Conservation (phyloP, 208 protist species). For the Leishmania major region DNA sequence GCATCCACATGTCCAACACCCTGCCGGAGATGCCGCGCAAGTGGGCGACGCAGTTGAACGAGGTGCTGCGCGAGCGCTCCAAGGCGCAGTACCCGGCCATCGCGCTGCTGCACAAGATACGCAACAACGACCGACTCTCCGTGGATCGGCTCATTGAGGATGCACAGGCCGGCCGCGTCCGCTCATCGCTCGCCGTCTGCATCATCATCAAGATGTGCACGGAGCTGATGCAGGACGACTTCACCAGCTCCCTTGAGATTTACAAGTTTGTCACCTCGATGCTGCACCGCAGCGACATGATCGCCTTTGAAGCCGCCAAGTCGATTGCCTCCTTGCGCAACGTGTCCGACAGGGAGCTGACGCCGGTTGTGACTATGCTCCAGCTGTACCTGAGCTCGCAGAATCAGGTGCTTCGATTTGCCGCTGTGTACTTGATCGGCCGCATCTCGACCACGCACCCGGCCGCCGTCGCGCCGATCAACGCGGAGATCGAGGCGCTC, state of each 20-base stretch:
- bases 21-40: conserved; percentile 91
- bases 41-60: conserved; percentile 96
- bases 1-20: conserved; percentile 93
- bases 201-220: conserved; percentile 95
- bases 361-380: conserved; percentile 92
- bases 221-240: conserved; percentile 93
- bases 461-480: conserved; percentile 91
- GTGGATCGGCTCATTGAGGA: conserved; percentile 94
- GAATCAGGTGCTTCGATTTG: conserved; percentile 94
- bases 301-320: conserved; percentile 97
- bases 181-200: conserved; percentile 94
- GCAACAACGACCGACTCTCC: conserved; percentile 96
- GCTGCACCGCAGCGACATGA: conserved; percentile 94
- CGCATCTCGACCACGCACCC: conserved; percentile 82
- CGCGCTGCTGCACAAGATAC: conserved; percentile 96
- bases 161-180: conserved; percentile 78
- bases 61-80: conserved; percentile 81
- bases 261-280: conserved; percentile 94
- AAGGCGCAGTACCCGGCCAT: conserved; percentile 98
- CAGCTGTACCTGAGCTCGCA: conserved; percentile 94
- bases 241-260: conserved; percentile 63
- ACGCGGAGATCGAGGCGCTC: conserved; percentile 96
- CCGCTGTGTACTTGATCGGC: conserved; percentile 95
- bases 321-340: conserved; percentile 94
- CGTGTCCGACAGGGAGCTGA: conserved; percentile 89